phyloP scores from a whole-genome alignment of 345 rosid genomes.

The Kandelia obovata region DNA sequence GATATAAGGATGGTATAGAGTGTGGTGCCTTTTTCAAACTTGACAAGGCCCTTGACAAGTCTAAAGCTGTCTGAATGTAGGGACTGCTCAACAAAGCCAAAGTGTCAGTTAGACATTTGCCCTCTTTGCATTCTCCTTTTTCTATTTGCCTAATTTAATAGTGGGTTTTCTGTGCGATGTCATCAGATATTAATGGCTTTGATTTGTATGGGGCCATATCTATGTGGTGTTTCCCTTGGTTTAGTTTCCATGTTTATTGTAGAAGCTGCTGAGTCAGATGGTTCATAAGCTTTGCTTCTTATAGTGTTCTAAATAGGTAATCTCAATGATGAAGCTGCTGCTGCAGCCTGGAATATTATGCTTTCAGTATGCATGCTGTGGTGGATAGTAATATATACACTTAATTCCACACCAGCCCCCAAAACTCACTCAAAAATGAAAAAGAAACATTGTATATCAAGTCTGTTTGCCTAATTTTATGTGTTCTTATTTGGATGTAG shows the following conservation, averaged over 20 bases:
- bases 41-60: neutral
- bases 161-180: neutral
- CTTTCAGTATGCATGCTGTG: neutral
- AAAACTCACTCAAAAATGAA: too few relatives aligned
- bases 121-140: neutral
- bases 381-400: too few relatives aligned
- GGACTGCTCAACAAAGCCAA: neutral
- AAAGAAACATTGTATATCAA: too few relatives aligned
- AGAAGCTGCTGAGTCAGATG: slow-evolving; percentile 2
- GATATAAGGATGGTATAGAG: neutral
- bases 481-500: too few relatives aligned
- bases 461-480: too few relatives aligned
- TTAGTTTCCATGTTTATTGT: neutral
- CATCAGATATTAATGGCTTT: slow-evolving; percentile 6
- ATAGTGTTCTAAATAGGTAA: neutral
- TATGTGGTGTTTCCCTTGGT: slow-evolving; percentile 1
- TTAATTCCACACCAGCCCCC: too few relatives aligned
- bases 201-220: slow-evolving; percentile 5
- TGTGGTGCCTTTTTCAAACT: neutral
- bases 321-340: slow-evolving; percentile 5
- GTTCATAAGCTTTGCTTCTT: neutral
- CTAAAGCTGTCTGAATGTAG: neutral
- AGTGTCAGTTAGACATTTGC: neutral
- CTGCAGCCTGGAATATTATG: neutral
- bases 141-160: neutral